Conservation (phyloP, 306 rosid genomes). For the Cercis canadensis region DNA sequence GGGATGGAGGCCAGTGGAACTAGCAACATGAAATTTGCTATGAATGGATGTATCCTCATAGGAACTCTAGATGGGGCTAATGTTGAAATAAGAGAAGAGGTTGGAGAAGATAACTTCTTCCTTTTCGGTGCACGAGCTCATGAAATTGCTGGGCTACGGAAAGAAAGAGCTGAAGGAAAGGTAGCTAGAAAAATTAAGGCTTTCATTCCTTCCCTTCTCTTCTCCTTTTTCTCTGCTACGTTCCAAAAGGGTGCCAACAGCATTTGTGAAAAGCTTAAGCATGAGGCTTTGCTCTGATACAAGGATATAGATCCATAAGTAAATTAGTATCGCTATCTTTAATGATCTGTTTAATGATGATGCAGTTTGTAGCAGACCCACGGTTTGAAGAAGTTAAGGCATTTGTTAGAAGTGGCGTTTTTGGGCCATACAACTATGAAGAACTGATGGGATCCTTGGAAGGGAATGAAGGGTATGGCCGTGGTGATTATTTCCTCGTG, state of each 20-base stretch:
- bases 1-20: constrained; percentile 99
- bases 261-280: constrained; percentile 1
- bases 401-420: constrained; percentile 83
- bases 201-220: constrained; percentile 2
- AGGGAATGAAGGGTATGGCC: constrained; percentile 93
- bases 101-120: constrained; percentile 91
- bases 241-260: neutral
- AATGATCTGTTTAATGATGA: too few relatives aligned
- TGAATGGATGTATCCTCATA: constrained; percentile 90
- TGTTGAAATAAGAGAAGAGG: constrained; percentile 92
- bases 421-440: constrained; percentile 67
- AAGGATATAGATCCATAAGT: too few relatives aligned
- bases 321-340: too few relatives aligned
- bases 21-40: constrained; percentile 95
- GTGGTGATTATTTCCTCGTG: constrained; percentile 93
- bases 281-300: neutral
- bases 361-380: constrained; percentile 86
- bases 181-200: constrained; percentile 39
- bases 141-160: constrained; percentile 82
- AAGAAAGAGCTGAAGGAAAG: constrained; percentile 87
- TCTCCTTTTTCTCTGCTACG: neutral
- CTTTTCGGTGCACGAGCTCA: constrained; percentile 87
- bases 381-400: constrained; percentile 87
- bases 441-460: constrained; percentile 87
- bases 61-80: constrained; percentile 98